Percentiles rank a stretch among this genome's conserved stretches.
Evolutionary conservation across 2,329 filamentous ascomycete genomes (phyloP).

Genomic region (Colletotrichum chlorophyti): DNA sequence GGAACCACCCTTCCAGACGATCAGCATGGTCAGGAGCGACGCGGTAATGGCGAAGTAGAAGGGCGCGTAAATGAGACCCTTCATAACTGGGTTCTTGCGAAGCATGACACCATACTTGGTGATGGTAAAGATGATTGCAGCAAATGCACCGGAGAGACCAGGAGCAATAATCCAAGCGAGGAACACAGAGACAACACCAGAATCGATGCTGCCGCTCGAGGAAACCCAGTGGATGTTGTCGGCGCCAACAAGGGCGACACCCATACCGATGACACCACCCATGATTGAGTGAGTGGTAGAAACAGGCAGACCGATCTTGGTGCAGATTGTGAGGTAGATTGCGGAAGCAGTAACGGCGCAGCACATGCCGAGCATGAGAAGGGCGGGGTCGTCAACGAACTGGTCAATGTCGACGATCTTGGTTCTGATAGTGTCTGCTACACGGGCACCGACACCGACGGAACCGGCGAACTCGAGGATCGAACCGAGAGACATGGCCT

Average conservation of each 20-base stretch:
- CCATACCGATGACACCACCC: conserved; percentile 52
- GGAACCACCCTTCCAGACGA: conserved; percentile 31
- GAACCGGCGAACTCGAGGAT: conserved; percentile 58
- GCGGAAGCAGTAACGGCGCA: conserved; percentile 46
- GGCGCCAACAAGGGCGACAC: conserved; percentile 48
- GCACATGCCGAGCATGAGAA: conserved; percentile 50
- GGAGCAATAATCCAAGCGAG: conserved; percentile 55
- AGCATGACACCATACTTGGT: conserved; percentile 51
- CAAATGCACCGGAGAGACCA: conserved; percentile 50
- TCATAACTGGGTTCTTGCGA: conserved; percentile 48
- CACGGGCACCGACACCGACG: conserved; percentile 53
- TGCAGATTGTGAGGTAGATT: conserved; percentile 50
- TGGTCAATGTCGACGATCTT: conserved; percentile 48
- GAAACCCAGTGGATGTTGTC: conserved; percentile 49
- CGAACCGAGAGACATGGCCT: conserved; percentile 53
- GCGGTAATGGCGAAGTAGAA: conserved; percentile 64
- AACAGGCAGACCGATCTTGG: conserved; percentile 40
- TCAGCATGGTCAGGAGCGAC: conserved; percentile 32
- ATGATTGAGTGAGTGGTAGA: conserved; percentile 55
- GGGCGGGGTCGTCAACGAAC: conserved; percentile 46
- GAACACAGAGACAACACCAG: conserved; percentile 53
- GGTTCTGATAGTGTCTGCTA: conserved; percentile 54
- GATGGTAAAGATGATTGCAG: conserved; percentile 48
- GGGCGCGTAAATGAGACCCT: conserved; percentile 53
- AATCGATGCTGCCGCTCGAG: conserved; percentile 29